Percentiles rank a stretch among this genome's conserved stretches.
These are phyloP conservation scores for Penicillium cataractarum DNA, from an alignment of 495 filamentous ascomycete genomes.

Conservation along the genomic window DNA sequence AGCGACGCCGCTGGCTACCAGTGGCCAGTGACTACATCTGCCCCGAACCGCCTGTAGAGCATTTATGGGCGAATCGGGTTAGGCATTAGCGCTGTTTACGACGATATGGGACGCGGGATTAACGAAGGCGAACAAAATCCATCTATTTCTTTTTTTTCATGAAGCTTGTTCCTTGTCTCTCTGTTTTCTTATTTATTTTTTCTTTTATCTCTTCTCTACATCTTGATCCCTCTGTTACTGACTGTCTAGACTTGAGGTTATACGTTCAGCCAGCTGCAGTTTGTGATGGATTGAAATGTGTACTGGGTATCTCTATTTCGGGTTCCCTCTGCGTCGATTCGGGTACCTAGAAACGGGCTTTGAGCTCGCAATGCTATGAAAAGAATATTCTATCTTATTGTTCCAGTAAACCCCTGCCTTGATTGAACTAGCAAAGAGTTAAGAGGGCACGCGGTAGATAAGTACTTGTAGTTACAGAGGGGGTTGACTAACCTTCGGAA, in stretches of 20 bases:
- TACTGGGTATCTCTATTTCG: background rate
- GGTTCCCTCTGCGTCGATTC: background rate
- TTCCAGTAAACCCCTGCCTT: background rate
- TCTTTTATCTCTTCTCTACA: constrained; percentile 15
- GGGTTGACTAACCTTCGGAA: too few relatives aligned
- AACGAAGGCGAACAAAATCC: constrained; percentile 35
- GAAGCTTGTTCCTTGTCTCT: constrained; percentile 23
- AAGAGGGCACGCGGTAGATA: too few relatives aligned
- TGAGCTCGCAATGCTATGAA: background rate
- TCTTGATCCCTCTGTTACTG: background rate
- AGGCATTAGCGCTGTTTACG: constrained; percentile 27
- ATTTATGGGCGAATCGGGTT: background rate
- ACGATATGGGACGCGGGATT: constrained; percentile 28
- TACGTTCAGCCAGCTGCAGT: background rate
- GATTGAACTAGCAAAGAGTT: background rate
- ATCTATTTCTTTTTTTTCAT: constrained; percentile 20
- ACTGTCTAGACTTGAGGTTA: background rate
- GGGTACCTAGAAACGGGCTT: background rate
- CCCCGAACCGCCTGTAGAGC: constrained; percentile 70
- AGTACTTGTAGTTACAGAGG: too few relatives aligned
- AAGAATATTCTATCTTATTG: background rate
- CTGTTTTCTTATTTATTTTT: background rate
- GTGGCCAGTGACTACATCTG: constrained; percentile 73
- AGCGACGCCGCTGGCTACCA: constrained; percentile 96
- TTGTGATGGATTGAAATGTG: background rate